Conservation (phyloP, 2,329 filamentous ascomycete species). For the Mycocentrospora acerina region DNA sequence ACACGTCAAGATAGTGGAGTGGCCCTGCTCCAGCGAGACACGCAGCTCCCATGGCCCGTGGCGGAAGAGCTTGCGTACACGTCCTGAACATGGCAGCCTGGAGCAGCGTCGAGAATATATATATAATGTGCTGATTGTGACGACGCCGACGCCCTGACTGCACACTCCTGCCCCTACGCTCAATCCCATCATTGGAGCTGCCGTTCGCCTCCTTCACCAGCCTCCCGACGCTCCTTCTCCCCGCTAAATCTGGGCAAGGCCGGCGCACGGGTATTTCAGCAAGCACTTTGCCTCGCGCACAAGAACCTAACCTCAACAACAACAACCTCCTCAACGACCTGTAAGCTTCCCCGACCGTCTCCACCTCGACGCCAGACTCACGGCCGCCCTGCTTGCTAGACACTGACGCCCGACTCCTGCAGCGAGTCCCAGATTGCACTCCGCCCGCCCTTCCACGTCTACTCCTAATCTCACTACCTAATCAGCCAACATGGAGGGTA, state of each 20-base stretch:
- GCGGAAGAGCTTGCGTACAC: constrained; percentile 41
- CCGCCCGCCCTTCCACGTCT: constrained; percentile 33
- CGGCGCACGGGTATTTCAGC: constrained; percentile 46
- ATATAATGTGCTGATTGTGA: constrained; percentile 15
- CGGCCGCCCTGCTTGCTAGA: constrained; percentile 20
- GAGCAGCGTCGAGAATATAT: constrained; percentile 5
- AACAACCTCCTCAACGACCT: constrained; percentile 30
- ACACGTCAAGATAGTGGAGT: constrained; percentile 25
- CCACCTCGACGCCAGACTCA: constrained; percentile 26
- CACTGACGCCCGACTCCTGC: constrained; percentile 34
- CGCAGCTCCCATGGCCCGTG: constrained; percentile 27
- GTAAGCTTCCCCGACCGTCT: constrained; percentile 37
- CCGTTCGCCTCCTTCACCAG: constrained; percentile 26
- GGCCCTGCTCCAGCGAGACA: constrained; percentile 14
- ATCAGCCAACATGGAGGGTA: constrained; percentile 66
- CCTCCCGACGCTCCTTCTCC: constrained; percentile 34
- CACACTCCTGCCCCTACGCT: too few species aligned
- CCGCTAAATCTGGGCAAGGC: constrained; percentile 43
- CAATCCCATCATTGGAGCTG: constrained; percentile 9
- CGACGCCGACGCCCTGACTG: constrained; percentile 3
- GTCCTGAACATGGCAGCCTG: constrained; percentile 24
- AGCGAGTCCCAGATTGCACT: constrained; percentile 32
- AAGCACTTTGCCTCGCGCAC: constrained; percentile 44
- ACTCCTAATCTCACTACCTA: constrained; percentile 42
- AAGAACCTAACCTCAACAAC: constrained; percentile 34